These are phyloP conservation scores for Parathielavia hyrcaniae DNA, from an alignment of 495 filamentous ascomycete genomes.

Conservation along the genomic window DNA sequence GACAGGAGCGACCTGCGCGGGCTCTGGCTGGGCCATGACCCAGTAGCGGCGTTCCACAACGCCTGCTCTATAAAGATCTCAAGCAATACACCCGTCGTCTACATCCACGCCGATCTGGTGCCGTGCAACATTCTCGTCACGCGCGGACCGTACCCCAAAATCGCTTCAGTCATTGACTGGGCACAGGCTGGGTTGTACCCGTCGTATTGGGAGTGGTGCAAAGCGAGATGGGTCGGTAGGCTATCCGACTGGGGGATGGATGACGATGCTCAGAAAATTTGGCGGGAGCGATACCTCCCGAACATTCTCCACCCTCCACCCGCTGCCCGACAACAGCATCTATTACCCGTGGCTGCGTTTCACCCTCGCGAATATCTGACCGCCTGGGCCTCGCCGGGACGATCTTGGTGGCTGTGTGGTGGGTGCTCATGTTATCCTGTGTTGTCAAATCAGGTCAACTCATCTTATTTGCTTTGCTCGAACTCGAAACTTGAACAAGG, in stretches of 20 bases:
- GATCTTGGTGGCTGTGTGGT: too few relatives aligned
- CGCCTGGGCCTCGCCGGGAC: neutral
- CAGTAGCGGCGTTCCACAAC: neutral
- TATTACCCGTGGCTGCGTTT: conserved; percentile 5
- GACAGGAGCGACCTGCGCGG: neutral
- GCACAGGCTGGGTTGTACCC: conserved; percentile 10
- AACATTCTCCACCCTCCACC: neutral
- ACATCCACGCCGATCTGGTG: conserved; percentile 4
- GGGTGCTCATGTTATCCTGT: too few relatives aligned
- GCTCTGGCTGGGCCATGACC: neutral
- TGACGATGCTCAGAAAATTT: neutral
- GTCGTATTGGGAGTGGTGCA: conserved; percentile 16
- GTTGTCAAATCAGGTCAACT: too few relatives aligned
- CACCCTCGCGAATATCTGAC: conserved; percentile 2
- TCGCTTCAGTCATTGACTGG: conserved; percentile 13
- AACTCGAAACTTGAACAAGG: too few relatives aligned
- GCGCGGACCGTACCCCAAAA: neutral
- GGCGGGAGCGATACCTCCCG: conserved; percentile 7
- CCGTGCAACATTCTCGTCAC: conserved; percentile 7
- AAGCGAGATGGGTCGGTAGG: neutral
- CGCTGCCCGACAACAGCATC: neutral
- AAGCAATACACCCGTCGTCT: neutral
- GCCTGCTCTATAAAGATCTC: neutral
- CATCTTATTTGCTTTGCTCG: too few relatives aligned
- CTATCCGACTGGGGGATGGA: neutral